Evolutionary conservation across 257 asterid genomes (phyloP).

Genomic region (Capsicum baccatum): DNA sequence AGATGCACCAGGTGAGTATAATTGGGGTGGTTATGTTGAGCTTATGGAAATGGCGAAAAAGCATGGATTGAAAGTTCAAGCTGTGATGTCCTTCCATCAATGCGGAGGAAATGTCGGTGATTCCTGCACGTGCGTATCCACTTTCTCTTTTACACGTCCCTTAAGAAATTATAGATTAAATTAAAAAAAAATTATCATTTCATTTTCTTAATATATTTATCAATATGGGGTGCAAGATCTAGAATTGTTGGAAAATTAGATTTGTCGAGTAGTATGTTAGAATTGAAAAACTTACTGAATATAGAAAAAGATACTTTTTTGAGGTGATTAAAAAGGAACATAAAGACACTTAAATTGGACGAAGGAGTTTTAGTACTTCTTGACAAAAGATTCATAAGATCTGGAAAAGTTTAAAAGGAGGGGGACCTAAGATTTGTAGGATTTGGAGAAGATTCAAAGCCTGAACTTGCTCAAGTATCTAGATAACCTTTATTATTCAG

Average conservation of each 20-base stretch:
- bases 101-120: conserved; percentile 99
- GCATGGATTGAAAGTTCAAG: conserved; percentile 93
- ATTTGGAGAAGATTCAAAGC: conserved; percentile 2
- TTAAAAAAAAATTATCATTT: no score
- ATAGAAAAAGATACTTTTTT: no score
- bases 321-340: no score
- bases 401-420: conserved; percentile 23
- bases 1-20: conserved; percentile 76
- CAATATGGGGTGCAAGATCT: background rate
- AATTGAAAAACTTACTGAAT: no score
- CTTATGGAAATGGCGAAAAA: conserved; percentile 91
- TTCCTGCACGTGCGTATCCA: conserved; percentile 61
- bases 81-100: conserved; percentile 97
- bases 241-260: background rate
- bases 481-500: background rate
- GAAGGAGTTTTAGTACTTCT: background rate
- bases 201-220: no score
- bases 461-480: background rate
- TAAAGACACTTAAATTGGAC: no score
- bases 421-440: background rate
- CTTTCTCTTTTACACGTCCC: no score
- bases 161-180: no score
- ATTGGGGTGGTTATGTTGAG: conserved; percentile 90
- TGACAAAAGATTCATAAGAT: background rate
- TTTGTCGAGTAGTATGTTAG: no score